phyloP scores from a whole-genome alignment of 768 basidiomycete species.

The Psilocybe cubensis region DNA sequence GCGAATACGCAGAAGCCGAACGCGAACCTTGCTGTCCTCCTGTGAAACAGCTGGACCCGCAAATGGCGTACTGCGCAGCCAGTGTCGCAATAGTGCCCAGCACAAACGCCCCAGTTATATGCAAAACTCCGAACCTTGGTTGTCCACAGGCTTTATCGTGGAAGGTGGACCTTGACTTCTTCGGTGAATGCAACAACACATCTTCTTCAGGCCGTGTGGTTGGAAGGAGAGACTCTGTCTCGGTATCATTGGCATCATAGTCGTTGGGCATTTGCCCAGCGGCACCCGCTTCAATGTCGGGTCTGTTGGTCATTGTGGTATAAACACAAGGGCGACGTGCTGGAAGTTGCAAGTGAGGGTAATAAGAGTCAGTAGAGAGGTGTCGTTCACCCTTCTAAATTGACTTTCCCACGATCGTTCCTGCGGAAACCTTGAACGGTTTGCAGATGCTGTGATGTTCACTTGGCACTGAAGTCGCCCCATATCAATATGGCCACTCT shows the following conservation, averaged over 20 bases:
- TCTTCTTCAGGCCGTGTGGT: slow-evolving; percentile 19
- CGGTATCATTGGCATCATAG: slow-evolving; percentile 20
- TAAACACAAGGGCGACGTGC: background rate
- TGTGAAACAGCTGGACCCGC: slow-evolving; percentile 43
- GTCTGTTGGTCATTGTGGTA: slow-evolving; percentile 12
- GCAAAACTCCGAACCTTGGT: slow-evolving; percentile 35
- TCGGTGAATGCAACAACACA: slow-evolving; percentile 9
- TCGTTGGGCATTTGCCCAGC: background rate
- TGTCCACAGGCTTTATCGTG: slow-evolving; percentile 21
- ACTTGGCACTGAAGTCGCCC: too few species aligned
- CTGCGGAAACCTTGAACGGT: too few species aligned
- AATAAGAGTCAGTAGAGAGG: background rate
- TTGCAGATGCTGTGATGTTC: too few species aligned
- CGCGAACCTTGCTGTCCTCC: slow-evolving; percentile 9
- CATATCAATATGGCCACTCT: too few species aligned
- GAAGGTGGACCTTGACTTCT: slow-evolving; percentile 9
- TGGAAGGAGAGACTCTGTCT: slow-evolving; percentile 34
- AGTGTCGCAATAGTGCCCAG: slow-evolving; percentile 57
- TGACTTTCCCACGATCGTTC: slow-evolving; percentile 3
- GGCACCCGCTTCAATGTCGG: slow-evolving; percentile 16
- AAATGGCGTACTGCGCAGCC: slow-evolving; percentile 50
- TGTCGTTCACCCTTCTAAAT: background rate
- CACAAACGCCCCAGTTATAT: slow-evolving; percentile 53
- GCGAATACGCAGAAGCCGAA: slow-evolving; percentile 5
- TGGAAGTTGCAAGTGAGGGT: background rate